phyloP scores from a whole-genome alignment of 2,329 filamentous ascomycete species.

The Aspergillus transmontanensis region DNA sequence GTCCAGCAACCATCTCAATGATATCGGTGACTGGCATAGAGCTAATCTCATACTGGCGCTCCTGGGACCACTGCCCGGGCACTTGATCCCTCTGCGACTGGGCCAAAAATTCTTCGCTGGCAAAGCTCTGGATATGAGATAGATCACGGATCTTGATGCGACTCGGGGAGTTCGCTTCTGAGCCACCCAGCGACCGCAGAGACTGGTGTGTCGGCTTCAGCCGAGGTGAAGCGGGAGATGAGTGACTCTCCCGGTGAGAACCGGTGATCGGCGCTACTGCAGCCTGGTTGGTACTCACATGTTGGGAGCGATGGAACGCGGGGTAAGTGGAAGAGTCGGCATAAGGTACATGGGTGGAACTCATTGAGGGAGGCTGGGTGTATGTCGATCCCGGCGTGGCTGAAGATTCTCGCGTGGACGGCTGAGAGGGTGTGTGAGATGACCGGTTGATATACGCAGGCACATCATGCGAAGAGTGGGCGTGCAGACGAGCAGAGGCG shows the following conservation, averaged over 20 bases:
- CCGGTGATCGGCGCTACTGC: slow-evolving; percentile 30
- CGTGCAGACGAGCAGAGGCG: slow-evolving; percentile 35
- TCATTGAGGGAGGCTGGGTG: slow-evolving; percentile 48
- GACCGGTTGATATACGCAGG: slow-evolving; percentile 37
- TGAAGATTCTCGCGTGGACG: slow-evolving; percentile 28
- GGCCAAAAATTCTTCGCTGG: slow-evolving; percentile 71
- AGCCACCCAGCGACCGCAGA: slow-evolving; percentile 45
- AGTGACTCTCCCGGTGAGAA: slow-evolving; percentile 31
- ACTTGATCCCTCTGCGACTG: slow-evolving; percentile 50
- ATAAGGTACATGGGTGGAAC: slow-evolving; percentile 37
- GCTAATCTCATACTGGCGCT: slow-evolving; percentile 86
- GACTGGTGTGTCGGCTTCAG: slow-evolving; percentile 50
- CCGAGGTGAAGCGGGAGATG: slow-evolving; percentile 49
- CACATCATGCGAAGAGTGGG: slow-evolving; percentile 34
- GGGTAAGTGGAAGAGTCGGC: slow-evolving; percentile 19
- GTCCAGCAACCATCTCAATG: slow-evolving; percentile 97
- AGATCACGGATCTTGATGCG: slow-evolving; percentile 83
- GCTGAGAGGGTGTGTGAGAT: slow-evolving; percentile 28
- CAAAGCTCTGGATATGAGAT: slow-evolving; percentile 87
- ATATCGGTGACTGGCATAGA: slow-evolving; percentile 96
- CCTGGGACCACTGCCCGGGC: slow-evolving; percentile 49
- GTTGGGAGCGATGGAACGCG: slow-evolving; percentile 21
- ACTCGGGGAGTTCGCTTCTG: slow-evolving; percentile 52
- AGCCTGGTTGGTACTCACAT: slow-evolving; percentile 28
- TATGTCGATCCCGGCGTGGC: slow-evolving; percentile 22